Evolutionary conservation across 441 rosid genomes (phyloP).

Genomic region (Erodium chrysanthum): DNA sequence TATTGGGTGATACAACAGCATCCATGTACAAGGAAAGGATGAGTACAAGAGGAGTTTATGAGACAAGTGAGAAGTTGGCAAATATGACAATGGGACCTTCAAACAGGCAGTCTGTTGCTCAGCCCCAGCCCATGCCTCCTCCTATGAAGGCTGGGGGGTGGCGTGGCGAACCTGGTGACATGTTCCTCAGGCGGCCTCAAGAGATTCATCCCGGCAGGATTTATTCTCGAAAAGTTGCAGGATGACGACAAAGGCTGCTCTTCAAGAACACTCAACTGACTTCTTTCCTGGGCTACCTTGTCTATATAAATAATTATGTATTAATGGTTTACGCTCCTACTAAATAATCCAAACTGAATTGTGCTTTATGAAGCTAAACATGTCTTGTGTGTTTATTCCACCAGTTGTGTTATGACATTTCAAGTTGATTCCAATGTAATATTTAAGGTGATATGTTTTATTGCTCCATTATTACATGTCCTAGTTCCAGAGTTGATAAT

Average conservation of each 20-base stretch:
- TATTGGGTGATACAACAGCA: conserved; percentile 21
- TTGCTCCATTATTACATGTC: no score
- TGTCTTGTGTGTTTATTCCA: no score
- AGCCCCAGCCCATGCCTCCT: conserved; percentile 19
- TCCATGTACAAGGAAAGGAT: conserved; percentile 32
- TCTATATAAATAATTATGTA: not conserved
- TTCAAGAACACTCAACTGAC: not conserved
- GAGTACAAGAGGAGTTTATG: conserved; percentile 31
- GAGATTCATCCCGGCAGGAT: conserved; percentile 39
- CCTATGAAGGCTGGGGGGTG: conserved; percentile 74
- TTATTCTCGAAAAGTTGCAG: conserved; percentile 48
- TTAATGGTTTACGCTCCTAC: not conserved
- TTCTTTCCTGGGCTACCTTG: no score
- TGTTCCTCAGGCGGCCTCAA: conserved; percentile 43
- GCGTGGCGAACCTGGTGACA: conserved; percentile 43
- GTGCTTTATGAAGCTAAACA: no score
- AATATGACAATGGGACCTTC: conserved; percentile 35
- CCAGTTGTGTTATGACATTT: no score
- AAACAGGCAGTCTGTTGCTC: conserved; percentile 29
- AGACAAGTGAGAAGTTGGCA: conserved; percentile 40
- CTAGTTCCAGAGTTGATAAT: no score
- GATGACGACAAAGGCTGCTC: conserved; percentile 20
- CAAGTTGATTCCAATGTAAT: no score
- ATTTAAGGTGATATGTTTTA: no score
- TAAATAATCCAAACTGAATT: no score